phyloP scores from a whole-genome alignment of 345 rosid species.

The Murraya koenigii region DNA sequence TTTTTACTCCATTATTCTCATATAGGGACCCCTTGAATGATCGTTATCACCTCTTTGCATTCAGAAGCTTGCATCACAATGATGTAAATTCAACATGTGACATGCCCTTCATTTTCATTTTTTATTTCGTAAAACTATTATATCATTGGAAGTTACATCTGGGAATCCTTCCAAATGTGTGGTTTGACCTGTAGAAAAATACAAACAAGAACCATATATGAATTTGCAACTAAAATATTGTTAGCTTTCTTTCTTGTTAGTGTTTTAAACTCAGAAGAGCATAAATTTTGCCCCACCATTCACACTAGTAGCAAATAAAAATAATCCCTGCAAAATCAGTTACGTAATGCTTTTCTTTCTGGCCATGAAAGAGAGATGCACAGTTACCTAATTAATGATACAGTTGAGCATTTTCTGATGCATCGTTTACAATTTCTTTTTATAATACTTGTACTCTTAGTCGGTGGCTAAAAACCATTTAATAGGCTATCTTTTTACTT shows the following conservation, averaged over 20 bases:
- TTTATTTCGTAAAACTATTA: background rate
- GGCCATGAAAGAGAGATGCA: background rate
- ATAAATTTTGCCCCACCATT: constrained; percentile 16
- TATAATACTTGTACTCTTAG: constrained; percentile 7
- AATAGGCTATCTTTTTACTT: background rate
- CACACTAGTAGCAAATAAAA: constrained; percentile 10
- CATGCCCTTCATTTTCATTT: constrained; percentile 5
- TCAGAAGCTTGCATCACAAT: background rate
- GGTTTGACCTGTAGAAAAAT: constrained; percentile 11
- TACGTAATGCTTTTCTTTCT: background rate
- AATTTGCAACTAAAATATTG: background rate
- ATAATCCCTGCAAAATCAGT: constrained; percentile 7
- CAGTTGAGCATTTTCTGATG: constrained; percentile 2
- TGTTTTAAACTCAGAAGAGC: background rate
- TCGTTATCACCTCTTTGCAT: background rate
- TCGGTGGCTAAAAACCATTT: constrained; percentile 17
- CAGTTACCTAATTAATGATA: background rate
- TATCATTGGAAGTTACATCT: constrained; percentile 9
- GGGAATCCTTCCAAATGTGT: constrained; percentile 6
- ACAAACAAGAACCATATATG: background rate
- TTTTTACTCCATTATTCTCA: background rate
- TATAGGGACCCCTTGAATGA: background rate
- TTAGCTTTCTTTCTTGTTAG: background rate
- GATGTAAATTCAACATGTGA: background rate
- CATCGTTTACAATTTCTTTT: constrained; percentile 19